These are phyloP conservation scores for Fraxinus sp. DNA, from an alignment of 305 asterid species.

Conservation along the genomic window DNA sequence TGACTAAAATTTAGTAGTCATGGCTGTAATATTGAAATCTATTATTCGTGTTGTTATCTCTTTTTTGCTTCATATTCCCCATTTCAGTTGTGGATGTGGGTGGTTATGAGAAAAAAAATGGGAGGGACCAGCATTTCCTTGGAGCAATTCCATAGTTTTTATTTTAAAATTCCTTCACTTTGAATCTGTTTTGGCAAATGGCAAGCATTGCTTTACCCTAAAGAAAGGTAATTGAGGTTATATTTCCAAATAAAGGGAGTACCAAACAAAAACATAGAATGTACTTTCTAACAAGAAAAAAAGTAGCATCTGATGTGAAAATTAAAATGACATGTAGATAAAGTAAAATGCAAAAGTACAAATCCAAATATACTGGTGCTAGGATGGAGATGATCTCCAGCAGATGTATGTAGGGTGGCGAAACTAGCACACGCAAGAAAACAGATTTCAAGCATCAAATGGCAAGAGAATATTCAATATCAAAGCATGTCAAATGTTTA, in stretches of 20 bases:
- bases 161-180: background rate
- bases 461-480: background rate
- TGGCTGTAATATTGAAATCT: background rate
- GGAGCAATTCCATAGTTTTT: background rate
- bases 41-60: background rate
- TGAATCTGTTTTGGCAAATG: background rate
- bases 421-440: conserved; percentile 1
- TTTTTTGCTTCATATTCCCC: background rate
- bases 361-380: background rate
- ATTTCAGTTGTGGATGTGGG: background rate
- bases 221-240: conserved; percentile 5
- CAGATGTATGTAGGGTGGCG: background rate
- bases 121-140: background rate
- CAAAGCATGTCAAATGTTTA: conserved; percentile 3
- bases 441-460: background rate
- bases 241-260: background rate
- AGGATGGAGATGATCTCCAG: background rate
- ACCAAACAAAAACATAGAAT: background rate
- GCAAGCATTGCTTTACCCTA: background rate
- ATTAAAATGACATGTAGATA: background rate
- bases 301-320: background rate
- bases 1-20: background rate
- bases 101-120: background rate
- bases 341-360: background rate
- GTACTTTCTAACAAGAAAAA: background rate